Percentiles rank a stretch among this genome's conserved stretches.
Evolutionary conservation across 306 rosid species (phyloP).

Genomic region (Trichosanthes truncata): DNA sequence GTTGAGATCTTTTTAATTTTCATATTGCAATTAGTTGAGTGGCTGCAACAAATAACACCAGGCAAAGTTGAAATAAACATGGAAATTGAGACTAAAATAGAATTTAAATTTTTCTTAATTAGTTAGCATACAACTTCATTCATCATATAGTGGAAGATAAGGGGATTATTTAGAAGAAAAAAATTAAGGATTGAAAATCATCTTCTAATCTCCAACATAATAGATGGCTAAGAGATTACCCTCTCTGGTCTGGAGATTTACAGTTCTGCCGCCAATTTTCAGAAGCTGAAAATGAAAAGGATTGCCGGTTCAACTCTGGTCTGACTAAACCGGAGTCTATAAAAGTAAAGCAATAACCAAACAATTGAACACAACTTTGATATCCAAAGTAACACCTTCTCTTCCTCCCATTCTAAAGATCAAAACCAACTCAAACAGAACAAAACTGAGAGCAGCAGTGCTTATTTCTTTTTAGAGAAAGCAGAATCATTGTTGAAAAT

Average conservation of each 20-base stretch:
- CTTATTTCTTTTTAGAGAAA: neutral
- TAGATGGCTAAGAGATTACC: neutral
- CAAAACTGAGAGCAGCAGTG: neutral
- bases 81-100: neutral
- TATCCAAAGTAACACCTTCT: neutral
- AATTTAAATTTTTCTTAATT: neutral
- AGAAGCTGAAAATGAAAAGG: neutral
- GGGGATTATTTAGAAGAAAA: neutral
- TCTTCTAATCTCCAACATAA: neutral
- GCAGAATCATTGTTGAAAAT: neutral
- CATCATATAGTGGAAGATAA: neutral
- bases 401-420: neutral
- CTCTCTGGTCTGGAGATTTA: neutral
- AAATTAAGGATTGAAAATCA: neutral
- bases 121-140: neutral
- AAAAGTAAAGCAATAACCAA: neutral
- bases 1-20: too few relatives aligned
- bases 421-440: neutral
- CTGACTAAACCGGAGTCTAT: neutral
- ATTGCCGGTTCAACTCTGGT: neutral
- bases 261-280: neutral
- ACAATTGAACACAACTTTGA: neutral
- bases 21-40: neutral
- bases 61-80: neutral
- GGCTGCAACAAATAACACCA: too few relatives aligned